Percentiles rank a stretch among this genome's conserved stretches.
Conservation (phyloP, 2,329 filamentous ascomycete species). For the Dactylellina parvicollis region DNA sequence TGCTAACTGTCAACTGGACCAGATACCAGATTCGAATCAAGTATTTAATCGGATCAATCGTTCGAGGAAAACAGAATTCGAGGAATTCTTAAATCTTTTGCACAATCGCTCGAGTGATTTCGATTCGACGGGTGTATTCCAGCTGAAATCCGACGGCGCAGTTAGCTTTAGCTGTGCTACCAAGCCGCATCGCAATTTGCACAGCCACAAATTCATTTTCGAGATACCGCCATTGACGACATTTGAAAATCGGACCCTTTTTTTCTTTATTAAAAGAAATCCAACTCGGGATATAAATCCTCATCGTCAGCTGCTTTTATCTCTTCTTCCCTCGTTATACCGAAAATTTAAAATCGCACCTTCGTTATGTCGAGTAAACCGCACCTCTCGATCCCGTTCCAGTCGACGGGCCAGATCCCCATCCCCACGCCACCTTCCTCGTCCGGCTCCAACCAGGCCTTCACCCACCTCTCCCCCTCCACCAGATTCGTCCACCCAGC, state of each 20-base stretch:
- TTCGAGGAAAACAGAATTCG: background rate
- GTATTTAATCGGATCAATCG: conserved; percentile 6
- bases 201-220: too few relatives aligned
- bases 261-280: too few relatives aligned
- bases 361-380: conserved; percentile 5
- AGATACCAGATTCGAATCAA: background rate
- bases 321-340: background rate
- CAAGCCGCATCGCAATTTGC: too few relatives aligned
- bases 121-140: too few relatives aligned
- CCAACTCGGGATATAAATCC: background rate
- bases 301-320: conserved; percentile 12
- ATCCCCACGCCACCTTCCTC: conserved; percentile 42
- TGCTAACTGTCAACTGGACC: background rate
- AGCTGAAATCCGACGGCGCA: too few relatives aligned
- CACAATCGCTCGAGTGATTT: background rate
- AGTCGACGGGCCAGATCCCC: conserved; percentile 18
- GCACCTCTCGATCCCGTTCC: conserved; percentile 37
- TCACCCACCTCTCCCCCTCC: conserved; percentile 26
- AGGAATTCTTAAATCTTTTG: background rate
- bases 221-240: too few relatives aligned
- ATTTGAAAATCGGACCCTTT: too few relatives aligned
- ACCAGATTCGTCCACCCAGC: conserved; percentile 47
- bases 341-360: background rate
- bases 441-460: conserved; percentile 45
- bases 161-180: too few relatives aligned